phyloP scores from a whole-genome alignment of 2,329 filamentous ascomycete species.

The Myotisia sp. region DNA sequence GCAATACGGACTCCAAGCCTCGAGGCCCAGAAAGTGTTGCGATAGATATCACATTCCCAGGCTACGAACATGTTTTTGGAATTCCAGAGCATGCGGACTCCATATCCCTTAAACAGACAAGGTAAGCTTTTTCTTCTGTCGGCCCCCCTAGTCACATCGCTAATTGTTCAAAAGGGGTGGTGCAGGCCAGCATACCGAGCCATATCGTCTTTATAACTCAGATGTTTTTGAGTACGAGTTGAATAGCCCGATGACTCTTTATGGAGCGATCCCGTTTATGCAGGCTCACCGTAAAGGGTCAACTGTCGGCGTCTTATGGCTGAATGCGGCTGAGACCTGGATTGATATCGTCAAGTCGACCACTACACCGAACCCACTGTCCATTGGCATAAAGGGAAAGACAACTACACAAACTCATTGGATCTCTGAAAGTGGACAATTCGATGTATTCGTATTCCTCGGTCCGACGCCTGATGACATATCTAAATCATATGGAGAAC shows the following conservation, averaged over 20 bases:
- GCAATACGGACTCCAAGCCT: conserved; percentile 92
- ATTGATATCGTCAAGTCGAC: conserved; percentile 80
- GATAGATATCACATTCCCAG: conserved; percentile 81
- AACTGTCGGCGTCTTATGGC: conserved; percentile 91
- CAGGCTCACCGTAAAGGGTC: conserved; percentile 90
- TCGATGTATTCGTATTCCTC: conserved; percentile 90
- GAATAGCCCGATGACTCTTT: conserved; percentile 95
- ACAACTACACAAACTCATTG: conserved; percentile 83
- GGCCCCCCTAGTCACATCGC: conserved; percentile 3
- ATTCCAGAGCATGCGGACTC: conserved; percentile 87
- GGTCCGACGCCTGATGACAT: conserved; percentile 75
- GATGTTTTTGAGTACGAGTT: conserved; percentile 97
- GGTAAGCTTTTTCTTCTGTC: conserved; percentile 28
- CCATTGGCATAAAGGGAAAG: conserved; percentile 53
- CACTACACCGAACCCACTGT: conserved; percentile 57
- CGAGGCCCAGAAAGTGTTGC: conserved; percentile 82
- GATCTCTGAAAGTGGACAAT: conserved; percentile 80
- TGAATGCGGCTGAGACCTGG: conserved; percentile 96
- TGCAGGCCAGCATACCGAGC: conserved; percentile 69
- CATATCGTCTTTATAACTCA: conserved; percentile 88
- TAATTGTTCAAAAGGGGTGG: conserved; percentile 44
- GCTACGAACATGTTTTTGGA: conserved; percentile 83
- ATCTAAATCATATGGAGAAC: conserved; percentile 66
- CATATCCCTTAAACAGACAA: conserved; percentile 76
- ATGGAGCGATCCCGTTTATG: conserved; percentile 95